A percentile compares a stretch with the other conserved stretches of the same genome.
Evolutionary conservation across 148 eudicot genomes (phyloP).

Genomic region (Agrostemma githago): DNA sequence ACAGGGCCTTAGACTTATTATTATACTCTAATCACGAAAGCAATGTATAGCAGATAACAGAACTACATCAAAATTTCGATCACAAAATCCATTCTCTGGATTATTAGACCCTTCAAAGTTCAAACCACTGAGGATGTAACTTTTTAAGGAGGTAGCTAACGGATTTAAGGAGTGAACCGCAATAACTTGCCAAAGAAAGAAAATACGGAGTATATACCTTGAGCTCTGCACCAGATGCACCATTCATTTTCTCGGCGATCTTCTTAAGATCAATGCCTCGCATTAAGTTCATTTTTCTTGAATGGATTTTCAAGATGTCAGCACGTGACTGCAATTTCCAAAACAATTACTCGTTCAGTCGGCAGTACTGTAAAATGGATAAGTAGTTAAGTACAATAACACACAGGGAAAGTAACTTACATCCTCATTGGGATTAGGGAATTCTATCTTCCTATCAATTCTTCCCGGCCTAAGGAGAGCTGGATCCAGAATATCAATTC

Average conservation of each 20-base stretch:
- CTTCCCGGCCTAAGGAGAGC: constrained; percentile 81
- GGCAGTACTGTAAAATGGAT: not conserved
- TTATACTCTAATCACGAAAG: too few relatives aligned
- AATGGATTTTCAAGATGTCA: constrained; percentile 67
- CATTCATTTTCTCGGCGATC: constrained; percentile 64
- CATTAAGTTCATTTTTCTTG: constrained; percentile 66
- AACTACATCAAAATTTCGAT: not conserved
- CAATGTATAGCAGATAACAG: not conserved
- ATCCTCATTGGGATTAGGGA: constrained; percentile 72
- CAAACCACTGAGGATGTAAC: not conserved
- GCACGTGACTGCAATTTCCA: constrained; percentile 43
- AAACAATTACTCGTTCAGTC: not conserved
- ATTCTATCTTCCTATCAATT: constrained; percentile 70
- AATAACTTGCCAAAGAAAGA: not conserved
- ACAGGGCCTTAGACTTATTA: too few relatives aligned
- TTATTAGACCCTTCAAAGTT: not conserved
- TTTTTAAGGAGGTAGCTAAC: not conserved
- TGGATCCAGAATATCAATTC: constrained; percentile 67
- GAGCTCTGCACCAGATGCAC: constrained; percentile 59
- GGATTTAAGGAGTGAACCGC: not conserved
- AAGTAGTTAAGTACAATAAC: not conserved
- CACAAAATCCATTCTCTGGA: not conserved
- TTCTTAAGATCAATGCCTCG: constrained; percentile 62
- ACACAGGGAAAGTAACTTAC: constrained; percentile 25
- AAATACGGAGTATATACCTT: constrained; percentile 31